These are phyloP conservation scores for Gossypium aridum DNA, from an alignment of 441 rosid genomes.

Conservation along the genomic window DNA sequence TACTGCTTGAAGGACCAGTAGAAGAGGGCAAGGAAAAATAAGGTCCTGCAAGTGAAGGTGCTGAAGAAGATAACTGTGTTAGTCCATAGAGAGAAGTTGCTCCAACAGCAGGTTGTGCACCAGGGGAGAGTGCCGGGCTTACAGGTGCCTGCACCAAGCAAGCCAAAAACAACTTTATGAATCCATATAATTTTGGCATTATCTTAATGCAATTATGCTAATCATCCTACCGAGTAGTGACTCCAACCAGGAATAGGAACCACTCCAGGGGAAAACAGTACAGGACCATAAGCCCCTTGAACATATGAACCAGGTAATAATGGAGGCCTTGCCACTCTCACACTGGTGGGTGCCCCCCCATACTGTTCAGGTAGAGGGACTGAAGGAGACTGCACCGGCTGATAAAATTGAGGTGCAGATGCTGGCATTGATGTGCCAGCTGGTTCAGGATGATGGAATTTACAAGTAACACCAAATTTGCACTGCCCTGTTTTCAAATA, in stretches of 20 bases:
- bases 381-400: too few species aligned
- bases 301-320: conserved; percentile 70
- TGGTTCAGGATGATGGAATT: too few species aligned
- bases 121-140: conserved; percentile 85
- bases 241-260: too few species aligned
- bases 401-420: too few species aligned
- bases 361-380: conserved; percentile 55
- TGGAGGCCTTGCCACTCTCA: conserved; percentile 70
- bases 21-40: conserved; percentile 49
- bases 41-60: conserved; percentile 51
- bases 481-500: too few species aligned
- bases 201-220: not conserved
- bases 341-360: conserved; percentile 50
- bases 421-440: too few species aligned
- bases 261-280: too few species aligned
- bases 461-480: too few species aligned
- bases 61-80: conserved; percentile 59
- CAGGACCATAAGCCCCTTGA: conserved; percentile 20
- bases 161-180: conserved; percentile 14
- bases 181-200: conserved; percentile 7
- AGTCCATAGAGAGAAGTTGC: conserved; percentile 73
- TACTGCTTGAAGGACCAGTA: conserved; percentile 37
- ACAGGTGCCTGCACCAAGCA: conserved; percentile 67
- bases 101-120: conserved; percentile 79
- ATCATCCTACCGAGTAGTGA: conserved; percentile 38